Evolutionary conservation across 129 eudicot genomes (phyloP).

Genomic region (Logfia minima): DNA sequence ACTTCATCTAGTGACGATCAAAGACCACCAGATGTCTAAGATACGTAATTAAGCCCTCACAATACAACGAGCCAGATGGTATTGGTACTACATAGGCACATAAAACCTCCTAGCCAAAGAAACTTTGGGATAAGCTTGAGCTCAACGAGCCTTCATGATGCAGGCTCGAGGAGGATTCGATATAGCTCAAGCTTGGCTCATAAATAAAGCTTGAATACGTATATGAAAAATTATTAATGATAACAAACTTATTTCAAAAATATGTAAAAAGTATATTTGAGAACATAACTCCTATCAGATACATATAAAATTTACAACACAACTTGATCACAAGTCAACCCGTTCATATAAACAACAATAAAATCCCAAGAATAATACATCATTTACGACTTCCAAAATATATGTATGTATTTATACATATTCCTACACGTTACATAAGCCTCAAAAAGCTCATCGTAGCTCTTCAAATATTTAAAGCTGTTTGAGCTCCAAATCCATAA

Average conservation of each 20-base stretch:
- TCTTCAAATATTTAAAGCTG: background rate
- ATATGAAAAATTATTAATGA: too few relatives aligned
- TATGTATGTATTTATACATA: background rate
- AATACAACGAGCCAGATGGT: background rate
- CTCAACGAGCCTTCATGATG: conserved; percentile 27
- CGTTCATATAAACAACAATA: too few relatives aligned
- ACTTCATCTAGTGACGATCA: background rate
- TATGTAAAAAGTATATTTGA: too few relatives aligned
- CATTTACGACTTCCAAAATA: background rate
- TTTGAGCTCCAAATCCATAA: background rate
- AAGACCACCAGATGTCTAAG: background rate
- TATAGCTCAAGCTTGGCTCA: too few relatives aligned
- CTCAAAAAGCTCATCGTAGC: background rate
- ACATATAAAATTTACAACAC: background rate
- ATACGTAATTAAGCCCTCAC: background rate
- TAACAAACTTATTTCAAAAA: too few relatives aligned
- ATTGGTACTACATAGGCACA: background rate
- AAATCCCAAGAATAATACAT: background rate
- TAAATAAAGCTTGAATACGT: too few relatives aligned
- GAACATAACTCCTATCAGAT: too few relatives aligned
- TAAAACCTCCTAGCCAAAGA: background rate
- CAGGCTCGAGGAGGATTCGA: too few relatives aligned
- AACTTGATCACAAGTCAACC: background rate
- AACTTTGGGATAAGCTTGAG: conserved; percentile 11
- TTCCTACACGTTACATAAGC: background rate